phyloP scores from a whole-genome alignment of 768 basidiomycete species.

The Tubosaeta brunneosetosa region DNA sequence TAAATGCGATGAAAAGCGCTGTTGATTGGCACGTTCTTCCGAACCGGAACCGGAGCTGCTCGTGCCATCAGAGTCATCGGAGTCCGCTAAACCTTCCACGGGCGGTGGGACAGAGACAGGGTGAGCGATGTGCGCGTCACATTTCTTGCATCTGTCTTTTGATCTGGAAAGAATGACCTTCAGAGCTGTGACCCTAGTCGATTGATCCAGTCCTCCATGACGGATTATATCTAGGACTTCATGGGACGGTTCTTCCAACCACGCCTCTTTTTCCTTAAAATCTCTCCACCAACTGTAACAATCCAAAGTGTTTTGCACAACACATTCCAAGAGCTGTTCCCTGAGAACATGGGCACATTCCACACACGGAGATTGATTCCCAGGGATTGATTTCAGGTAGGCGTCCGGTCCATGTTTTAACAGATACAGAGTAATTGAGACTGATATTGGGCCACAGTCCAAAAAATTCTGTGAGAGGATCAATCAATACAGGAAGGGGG shows the following conservation, averaged over 20 bases:
- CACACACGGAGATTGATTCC: background rate
- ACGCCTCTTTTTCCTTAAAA: background rate
- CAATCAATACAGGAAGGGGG: background rate
- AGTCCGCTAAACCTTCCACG: no score
- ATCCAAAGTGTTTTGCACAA: background rate
- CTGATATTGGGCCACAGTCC: conserved; percentile 3
- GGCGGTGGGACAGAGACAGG: no score
- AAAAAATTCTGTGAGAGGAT: background rate
- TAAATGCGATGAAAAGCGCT: background rate
- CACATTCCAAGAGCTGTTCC: background rate
- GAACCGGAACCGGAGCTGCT: no score
- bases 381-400: background rate
- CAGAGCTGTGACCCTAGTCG: background rate
- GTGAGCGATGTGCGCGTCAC: background rate
- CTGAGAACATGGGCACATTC: background rate
- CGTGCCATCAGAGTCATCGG: background rate
- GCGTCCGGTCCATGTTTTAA: background rate
- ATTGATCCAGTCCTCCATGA: background rate
- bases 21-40: background rate
- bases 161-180: background rate
- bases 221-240: background rate
- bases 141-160: conserved; percentile 1
- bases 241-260: conserved; percentile 3
- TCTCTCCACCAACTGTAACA: background rate
- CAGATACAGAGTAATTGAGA: background rate